Conservation (phyloP, 2,329 filamentous ascomycete genomes). For the Ceratocystis albifundus region DNA sequence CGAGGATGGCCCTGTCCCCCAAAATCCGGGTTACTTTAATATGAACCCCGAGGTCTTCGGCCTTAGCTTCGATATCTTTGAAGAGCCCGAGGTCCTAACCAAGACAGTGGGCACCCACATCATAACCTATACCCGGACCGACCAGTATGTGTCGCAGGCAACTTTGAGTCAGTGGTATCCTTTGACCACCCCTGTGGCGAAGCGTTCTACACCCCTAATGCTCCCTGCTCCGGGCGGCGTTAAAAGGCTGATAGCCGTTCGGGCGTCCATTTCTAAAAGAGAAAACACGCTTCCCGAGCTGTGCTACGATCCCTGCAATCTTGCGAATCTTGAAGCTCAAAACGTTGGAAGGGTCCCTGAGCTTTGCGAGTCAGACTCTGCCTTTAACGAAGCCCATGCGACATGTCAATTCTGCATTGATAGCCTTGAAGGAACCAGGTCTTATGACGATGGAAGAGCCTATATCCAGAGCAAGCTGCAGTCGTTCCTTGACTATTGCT, state of each 20-base stretch:
- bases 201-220: conserved; percentile 25
- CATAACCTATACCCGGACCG: conserved; percentile 39
- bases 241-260: not conserved
- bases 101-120: conserved; percentile 30
- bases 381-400: conserved; percentile 37
- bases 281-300: conserved; percentile 33
- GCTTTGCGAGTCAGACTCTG: conserved; percentile 37
- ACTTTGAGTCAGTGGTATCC: conserved; percentile 1
- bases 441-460: not conserved
- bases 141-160: conserved; percentile 43
- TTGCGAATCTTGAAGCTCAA: conserved; percentile 37
- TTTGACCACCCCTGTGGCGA: conserved; percentile 2
- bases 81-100: conserved; percentile 33
- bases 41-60: conserved; percentile 52
- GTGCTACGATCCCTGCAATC: conserved; percentile 46
- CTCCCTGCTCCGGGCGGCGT: not conserved
- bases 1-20: conserved; percentile 4
- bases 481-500: not conserved
- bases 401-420: conserved; percentile 32
- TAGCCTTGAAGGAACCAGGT: conserved; percentile 15
- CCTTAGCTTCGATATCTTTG: conserved; percentile 51
- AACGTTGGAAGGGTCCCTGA: conserved; percentile 35
- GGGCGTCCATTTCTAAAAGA: not conserved
- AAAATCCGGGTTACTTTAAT: conserved; percentile 48
- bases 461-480: not conserved